Evolutionary conservation across 306 rosid genomes (phyloP).

Genomic region (Dryas octopetala): DNA sequence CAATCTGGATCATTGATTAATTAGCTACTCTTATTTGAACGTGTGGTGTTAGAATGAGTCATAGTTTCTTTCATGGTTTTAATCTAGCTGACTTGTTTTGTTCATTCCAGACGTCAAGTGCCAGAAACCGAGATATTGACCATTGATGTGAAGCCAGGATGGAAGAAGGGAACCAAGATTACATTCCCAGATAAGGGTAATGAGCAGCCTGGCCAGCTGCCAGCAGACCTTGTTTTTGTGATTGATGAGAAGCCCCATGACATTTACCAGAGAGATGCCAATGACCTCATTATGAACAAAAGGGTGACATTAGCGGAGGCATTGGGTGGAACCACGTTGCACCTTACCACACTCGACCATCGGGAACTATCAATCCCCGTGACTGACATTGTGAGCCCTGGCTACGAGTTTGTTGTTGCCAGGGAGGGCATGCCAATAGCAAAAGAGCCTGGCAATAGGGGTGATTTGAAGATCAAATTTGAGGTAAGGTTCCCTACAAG

Average conservation of each 20-base stretch:
- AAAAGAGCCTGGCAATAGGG: conserved; percentile 68
- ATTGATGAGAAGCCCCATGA: conserved; percentile 89
- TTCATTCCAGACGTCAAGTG: conserved; percentile 40
- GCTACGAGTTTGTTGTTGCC: conserved; percentile 63
- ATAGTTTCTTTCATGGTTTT: not conserved
- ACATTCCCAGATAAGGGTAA: conserved; percentile 96
- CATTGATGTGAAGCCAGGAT: conserved; percentile 87
- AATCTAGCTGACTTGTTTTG: not conserved
- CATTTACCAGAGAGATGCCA: conserved; percentile 70
- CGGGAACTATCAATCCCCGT: conserved; percentile 57
- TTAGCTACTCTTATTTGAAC: too few species aligned
- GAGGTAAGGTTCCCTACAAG: conserved; percentile 75
- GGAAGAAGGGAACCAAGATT: conserved; percentile 96
- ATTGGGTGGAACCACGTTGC: conserved; percentile 71
- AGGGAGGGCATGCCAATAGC: conserved; percentile 90
- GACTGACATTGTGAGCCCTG: conserved; percentile 72
- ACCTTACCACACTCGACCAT: conserved; percentile 53
- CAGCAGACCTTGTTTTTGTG: conserved; percentile 86
- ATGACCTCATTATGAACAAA: conserved; percentile 64
- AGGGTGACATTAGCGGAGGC: conserved; percentile 82
- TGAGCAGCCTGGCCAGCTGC: conserved; percentile 65
- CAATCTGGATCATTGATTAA: too few species aligned
- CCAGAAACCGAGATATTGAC: conserved; percentile 77
- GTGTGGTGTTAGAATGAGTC: too few species aligned
- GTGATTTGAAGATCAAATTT: conserved; percentile 79